These are phyloP conservation scores for Cenchrus americanus DNA, from an alignment of 176 grass and related monocot species.

Conservation along the genomic window DNA sequence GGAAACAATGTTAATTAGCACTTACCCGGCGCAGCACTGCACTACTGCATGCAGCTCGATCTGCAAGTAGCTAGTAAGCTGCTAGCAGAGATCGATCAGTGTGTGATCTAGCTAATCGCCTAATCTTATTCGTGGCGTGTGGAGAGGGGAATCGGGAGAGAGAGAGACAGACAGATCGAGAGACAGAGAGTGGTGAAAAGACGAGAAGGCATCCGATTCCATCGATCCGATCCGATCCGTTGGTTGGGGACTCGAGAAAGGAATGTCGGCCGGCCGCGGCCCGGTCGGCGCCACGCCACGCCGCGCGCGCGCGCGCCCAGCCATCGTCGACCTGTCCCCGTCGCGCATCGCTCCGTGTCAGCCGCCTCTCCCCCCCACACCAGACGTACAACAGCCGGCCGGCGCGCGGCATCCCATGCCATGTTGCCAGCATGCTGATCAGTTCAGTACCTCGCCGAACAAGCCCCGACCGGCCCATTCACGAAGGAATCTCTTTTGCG, in stretches of 20 bases:
- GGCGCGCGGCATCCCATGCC: constrained; percentile 14
- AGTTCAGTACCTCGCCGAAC: too few relatives aligned
- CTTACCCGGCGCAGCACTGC: neutral
- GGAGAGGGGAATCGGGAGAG: neutral
- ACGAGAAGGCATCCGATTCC: constrained; percentile 61
- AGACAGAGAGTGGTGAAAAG: constrained; percentile 12
- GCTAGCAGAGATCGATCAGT: too few relatives aligned
- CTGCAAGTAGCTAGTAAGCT: neutral
- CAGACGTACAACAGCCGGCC: neutral
- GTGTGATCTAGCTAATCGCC: neutral
- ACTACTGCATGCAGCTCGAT: neutral
- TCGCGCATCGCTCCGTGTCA: constrained; percentile 16
- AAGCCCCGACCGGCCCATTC: neutral
- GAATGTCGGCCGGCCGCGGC: constrained; percentile 45
- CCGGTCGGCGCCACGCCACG: constrained; percentile 12
- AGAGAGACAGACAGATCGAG: too few relatives aligned
- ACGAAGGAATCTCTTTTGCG: neutral
- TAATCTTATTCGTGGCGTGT: constrained; percentile 44
- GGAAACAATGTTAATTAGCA: neutral
- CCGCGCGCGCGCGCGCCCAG: neutral
- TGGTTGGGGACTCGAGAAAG: constrained; percentile 53
- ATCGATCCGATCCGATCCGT: constrained; percentile 42
- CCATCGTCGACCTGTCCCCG: neutral
- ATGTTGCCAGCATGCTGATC: too few relatives aligned
- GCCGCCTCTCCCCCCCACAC: neutral